Conservation (phyloP, 176 grass and related monocot genomes). For the Poa annua region DNA sequence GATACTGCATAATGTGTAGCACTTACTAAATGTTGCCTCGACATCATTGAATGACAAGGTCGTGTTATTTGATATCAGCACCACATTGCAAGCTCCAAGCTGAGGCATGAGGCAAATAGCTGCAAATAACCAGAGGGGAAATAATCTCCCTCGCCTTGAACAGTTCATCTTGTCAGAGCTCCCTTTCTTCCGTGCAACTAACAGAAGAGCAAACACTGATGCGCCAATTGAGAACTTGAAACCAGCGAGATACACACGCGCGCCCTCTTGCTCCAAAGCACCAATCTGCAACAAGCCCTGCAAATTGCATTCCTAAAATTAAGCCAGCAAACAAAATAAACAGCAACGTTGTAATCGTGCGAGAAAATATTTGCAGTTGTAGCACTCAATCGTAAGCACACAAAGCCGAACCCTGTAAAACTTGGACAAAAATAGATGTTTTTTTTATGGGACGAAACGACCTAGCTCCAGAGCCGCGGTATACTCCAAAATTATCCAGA, state of each 20-base stretch:
- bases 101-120: slow-evolving; percentile 52
- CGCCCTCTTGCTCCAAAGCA: slow-evolving; percentile 13
- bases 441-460: neutral
- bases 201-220: neutral
- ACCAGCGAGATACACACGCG: neutral
- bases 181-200: neutral
- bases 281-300: slow-evolving; percentile 25
- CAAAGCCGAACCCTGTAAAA: neutral
- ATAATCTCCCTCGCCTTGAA: slow-evolving; percentile 33
- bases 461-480: neutral
- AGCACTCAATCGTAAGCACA: neutral
- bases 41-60: slow-evolving; percentile 68
- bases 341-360: neutral
- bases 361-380: neutral
- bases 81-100: slow-evolving; percentile 55
- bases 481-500: neutral
- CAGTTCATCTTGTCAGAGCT: slow-evolving; percentile 32
- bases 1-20: slow-evolving; percentile 14
- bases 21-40: slow-evolving; percentile 80
- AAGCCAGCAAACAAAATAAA: neutral
- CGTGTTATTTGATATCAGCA: slow-evolving; percentile 63
- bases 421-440: neutral
- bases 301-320: slow-evolving; percentile 1
- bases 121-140: slow-evolving; percentile 22
- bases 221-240: neutral